Evolutionary conservation across 345 rosid genomes (phyloP).

Genomic region (Turritis glabra): DNA sequence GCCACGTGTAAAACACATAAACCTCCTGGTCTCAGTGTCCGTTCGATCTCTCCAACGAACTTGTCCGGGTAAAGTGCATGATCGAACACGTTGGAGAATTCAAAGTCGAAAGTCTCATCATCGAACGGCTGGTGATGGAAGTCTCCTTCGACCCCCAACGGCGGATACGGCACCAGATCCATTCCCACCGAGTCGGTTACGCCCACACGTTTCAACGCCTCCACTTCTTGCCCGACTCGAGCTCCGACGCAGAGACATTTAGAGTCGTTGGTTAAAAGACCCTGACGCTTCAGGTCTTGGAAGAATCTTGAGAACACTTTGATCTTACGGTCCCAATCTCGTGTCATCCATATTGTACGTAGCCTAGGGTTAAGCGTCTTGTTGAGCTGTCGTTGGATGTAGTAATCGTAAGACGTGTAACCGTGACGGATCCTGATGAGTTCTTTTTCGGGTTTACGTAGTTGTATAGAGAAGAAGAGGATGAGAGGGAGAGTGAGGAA

Average conservation of each 20-base stretch:
- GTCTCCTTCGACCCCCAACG: slow-evolving; percentile 74
- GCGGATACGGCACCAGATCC: slow-evolving; percentile 81
- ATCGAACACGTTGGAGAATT: slow-evolving; percentile 93
- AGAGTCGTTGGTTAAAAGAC: slow-evolving; percentile 53
- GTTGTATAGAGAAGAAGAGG: slow-evolving; percentile 43
- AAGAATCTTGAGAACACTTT: slow-evolving; percentile 67
- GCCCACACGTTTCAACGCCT: slow-evolving; percentile 63
- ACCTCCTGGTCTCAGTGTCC: slow-evolving; percentile 75
- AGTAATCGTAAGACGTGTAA: slow-evolving; percentile 69
- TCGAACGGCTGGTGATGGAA: slow-evolving; percentile 79
- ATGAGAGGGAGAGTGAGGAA: slow-evolving; percentile 43
- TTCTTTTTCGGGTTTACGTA: slow-evolving; percentile 14
- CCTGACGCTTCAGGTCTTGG: slow-evolving; percentile 39
- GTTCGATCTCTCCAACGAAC: slow-evolving; percentile 79
- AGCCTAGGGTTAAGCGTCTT: slow-evolving; percentile 87
- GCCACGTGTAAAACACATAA: slow-evolving; percentile 78
- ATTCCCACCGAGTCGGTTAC: slow-evolving; percentile 71
- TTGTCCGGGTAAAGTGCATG: slow-evolving; percentile 77
- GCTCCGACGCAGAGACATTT: slow-evolving; percentile 78
- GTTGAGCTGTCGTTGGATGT: slow-evolving; percentile 88
- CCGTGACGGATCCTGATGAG: slow-evolving; percentile 71
- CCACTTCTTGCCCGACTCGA: slow-evolving; percentile 87
- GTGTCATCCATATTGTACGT: slow-evolving; percentile 65
- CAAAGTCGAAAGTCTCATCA: slow-evolving; percentile 70
- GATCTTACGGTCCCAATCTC: slow-evolving; percentile 89